A percentile compares a stretch with the other conserved stretches of the same genome.
Evolutionary conservation across 208 protist genomes (phyloP).

Genomic region (Leishmania mexicana): DNA sequence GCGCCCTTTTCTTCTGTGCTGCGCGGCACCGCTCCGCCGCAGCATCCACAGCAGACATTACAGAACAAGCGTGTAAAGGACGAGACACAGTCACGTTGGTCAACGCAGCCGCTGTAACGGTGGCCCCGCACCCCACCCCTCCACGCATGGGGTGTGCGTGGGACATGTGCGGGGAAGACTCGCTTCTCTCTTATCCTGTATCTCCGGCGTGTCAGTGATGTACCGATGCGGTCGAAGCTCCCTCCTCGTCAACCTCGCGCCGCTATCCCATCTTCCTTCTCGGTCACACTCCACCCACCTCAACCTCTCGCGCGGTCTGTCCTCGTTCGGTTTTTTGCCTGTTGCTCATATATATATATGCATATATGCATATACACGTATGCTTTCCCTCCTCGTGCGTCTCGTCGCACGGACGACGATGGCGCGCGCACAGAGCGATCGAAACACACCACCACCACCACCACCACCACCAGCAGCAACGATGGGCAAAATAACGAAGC

Average conservation of each 20-base stretch:
- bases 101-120: neutral
- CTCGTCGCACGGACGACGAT: neutral
- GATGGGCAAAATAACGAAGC: slow-evolving; percentile 83
- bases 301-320: neutral
- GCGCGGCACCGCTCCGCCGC: neutral
- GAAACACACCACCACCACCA: neutral
- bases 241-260: neutral
- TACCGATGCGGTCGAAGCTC: neutral
- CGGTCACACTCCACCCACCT: neutral
- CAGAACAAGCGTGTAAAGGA: neutral
- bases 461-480: neutral
- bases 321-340: neutral
- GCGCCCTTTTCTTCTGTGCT: neutral
- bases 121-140: neutral
- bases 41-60: neutral
- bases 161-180: neutral
- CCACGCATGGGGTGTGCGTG: neutral
- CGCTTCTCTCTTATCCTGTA: neutral
- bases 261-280: neutral
- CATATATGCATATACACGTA: too few relatives aligned
- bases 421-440: neutral
- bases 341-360: too few relatives aligned
- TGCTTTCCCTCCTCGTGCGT: neutral
- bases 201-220: neutral
- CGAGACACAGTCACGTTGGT: neutral